A percentile compares a stretch with the other conserved stretches of the same genome.
Conservation (phyloP, 2,329 filamentous ascomycete genomes). For the Sphaerulina vaccinii region DNA sequence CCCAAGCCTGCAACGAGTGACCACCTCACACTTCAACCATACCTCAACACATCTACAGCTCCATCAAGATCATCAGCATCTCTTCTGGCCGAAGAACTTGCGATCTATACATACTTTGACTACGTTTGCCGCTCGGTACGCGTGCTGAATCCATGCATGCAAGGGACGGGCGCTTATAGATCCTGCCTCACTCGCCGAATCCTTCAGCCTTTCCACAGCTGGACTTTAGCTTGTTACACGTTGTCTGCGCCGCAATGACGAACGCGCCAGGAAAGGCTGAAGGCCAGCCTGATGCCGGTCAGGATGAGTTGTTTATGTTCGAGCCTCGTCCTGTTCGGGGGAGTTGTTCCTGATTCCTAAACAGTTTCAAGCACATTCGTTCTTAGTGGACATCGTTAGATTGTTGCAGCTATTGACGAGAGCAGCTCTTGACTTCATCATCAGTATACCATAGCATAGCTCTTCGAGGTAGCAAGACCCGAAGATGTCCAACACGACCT, state of each 20-base stretch:
- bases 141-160: background rate
- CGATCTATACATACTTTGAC: background rate
- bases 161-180: conserved; percentile 5
- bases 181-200: conserved; percentile 4
- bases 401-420: no score
- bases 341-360: background rate
- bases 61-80: no score
- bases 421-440: no score
- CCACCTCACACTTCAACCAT: no score
- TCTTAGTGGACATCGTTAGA: background rate
- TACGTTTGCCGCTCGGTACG: conserved; percentile 1
- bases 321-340: conserved; percentile 3
- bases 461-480: background rate
- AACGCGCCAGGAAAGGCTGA: conserved; percentile 5
- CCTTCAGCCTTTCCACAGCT: conserved; percentile 1
- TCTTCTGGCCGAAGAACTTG: no score
- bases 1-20: no score
- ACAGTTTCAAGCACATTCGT: background rate
- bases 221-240: conserved; percentile 7
- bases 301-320: conserved; percentile 5
- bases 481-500: background rate
- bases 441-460: background rate
- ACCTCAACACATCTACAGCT: no score
- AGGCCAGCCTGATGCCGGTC: conserved; percentile 2
- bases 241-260: conserved; percentile 12